Conservation (phyloP, 2,329 filamentous ascomycete species). For the Aspergillus tubingensis region DNA sequence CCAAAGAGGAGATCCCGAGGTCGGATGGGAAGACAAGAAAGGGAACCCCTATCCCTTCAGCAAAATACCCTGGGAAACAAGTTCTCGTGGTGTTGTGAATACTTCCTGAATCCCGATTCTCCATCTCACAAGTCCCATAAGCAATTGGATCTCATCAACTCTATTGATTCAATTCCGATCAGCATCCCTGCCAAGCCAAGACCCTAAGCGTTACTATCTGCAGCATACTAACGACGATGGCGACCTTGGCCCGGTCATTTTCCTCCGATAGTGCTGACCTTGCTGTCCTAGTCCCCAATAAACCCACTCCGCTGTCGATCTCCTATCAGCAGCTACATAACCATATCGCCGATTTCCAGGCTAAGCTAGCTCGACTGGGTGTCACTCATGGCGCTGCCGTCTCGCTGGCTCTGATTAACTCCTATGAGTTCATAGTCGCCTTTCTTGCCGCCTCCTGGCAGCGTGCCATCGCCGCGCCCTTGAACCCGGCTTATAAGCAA, state of each 20-base stretch:
- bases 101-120: background rate
- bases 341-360: slow-evolving; percentile 72
- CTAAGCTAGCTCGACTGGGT: slow-evolving; percentile 73
- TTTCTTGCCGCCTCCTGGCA: slow-evolving; percentile 87
- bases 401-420: slow-evolving; percentile 81
- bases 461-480: slow-evolving; percentile 77
- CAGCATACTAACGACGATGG: slow-evolving; percentile 40
- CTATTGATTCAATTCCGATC: background rate
- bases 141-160: background rate
- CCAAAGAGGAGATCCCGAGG: slow-evolving; percentile 6
- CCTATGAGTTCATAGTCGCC: slow-evolving; percentile 83
- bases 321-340: slow-evolving; percentile 68
- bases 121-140: background rate
- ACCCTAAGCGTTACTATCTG: slow-evolving; percentile 4
- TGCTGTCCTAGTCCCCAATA: slow-evolving; percentile 74
- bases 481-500: slow-evolving; percentile 87
- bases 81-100: background rate
- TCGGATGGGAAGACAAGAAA: background rate
- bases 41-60: background rate
- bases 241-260: slow-evolving; percentile 62
- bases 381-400: slow-evolving; percentile 70
- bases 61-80: background rate
- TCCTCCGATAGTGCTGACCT: slow-evolving; percentile 53
- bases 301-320: slow-evolving; percentile 62
- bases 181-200: slow-evolving; percentile 16